Conservation (phyloP, 1,284 basidiomycete genomes). For the Quambalaria eucalypti region DNA sequence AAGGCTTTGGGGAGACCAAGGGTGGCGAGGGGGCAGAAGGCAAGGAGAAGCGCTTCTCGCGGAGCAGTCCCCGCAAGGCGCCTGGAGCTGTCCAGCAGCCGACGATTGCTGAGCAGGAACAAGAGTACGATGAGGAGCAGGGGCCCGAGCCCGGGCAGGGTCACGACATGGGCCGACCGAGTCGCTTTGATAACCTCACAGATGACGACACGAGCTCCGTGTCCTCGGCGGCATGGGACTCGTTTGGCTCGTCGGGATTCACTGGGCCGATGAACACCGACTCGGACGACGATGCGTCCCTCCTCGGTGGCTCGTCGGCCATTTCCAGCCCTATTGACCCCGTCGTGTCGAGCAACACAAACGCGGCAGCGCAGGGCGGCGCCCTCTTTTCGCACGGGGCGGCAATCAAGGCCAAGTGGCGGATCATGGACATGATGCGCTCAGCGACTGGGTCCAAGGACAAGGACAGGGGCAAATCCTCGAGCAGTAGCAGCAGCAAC, state of each 20-base stretch:
- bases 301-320: background rate
- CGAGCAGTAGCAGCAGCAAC: background rate
- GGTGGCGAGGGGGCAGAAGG: background rate
- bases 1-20: background rate
- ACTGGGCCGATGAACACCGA: background rate
- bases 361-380: conserved; percentile 19
- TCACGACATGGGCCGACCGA: no score
- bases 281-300: background rate
- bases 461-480: background rate
- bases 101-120: background rate
- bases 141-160: no score
- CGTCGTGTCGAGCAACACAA: conserved; percentile 16
- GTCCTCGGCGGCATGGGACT: conserved; percentile 21
- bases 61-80: no score
- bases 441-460: conserved; percentile 10
- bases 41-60: background rate
- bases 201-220: conserved; percentile 28
- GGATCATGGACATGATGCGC: conserved; percentile 27
- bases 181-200: no score
- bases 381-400: conserved; percentile 28
- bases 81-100: background rate
- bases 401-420: conserved; percentile 33
- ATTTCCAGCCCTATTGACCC: conserved; percentile 1
- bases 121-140: background rate
- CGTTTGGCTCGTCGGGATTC: conserved; percentile 9